Conservation (phyloP, 768 basidiomycete species). For the Phanerochaete carnosa region DNA sequence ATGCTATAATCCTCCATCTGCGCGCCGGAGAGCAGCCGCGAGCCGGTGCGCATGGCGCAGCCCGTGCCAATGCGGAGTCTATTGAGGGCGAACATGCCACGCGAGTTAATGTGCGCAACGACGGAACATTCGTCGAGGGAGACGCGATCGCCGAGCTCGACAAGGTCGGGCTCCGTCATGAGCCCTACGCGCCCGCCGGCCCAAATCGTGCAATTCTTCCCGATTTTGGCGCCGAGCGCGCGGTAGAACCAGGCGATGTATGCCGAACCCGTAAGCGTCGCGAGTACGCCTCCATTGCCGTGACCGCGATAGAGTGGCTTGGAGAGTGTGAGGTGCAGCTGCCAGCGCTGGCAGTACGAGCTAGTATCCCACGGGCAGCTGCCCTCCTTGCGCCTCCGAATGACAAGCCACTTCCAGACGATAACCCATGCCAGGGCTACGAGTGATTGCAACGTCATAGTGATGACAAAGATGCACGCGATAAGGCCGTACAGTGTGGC, state of each 20-base stretch:
- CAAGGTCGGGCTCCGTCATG: conserved; percentile 47
- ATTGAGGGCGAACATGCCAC: conserved; percentile 44
- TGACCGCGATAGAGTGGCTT: conserved; percentile 38
- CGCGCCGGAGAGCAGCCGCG: conserved; percentile 44
- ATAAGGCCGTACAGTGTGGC: conserved; percentile 39
- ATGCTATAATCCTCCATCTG: conserved; percentile 48
- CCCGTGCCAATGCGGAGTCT: conserved; percentile 39
- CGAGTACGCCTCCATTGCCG: conserved; percentile 40
- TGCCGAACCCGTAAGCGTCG: conserved; percentile 35
- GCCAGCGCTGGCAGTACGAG: conserved; percentile 48
- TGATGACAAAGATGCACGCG: conserved; percentile 34
- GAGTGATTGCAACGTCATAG: conserved; percentile 36
- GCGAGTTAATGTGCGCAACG: conserved; percentile 45
- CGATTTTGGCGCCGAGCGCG: conserved; percentile 42
- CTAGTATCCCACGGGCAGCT: conserved; percentile 44
- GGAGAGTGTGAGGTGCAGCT: conserved; percentile 40
- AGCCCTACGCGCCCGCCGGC: conserved; percentile 38
- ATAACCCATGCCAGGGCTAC: conserved; percentile 40
- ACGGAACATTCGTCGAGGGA: conserved; percentile 44
- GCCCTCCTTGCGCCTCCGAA: conserved; percentile 37
- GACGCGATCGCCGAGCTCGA: conserved; percentile 44
- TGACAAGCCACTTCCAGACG: conserved; percentile 39
- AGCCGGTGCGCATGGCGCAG: conserved; percentile 43
- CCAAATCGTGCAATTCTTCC: conserved; percentile 38
- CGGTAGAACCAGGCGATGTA: conserved; percentile 40